These are phyloP conservation scores for Piloderma croceum DNA, from an alignment of 768 basidiomycete genomes.

Conservation along the genomic window DNA sequence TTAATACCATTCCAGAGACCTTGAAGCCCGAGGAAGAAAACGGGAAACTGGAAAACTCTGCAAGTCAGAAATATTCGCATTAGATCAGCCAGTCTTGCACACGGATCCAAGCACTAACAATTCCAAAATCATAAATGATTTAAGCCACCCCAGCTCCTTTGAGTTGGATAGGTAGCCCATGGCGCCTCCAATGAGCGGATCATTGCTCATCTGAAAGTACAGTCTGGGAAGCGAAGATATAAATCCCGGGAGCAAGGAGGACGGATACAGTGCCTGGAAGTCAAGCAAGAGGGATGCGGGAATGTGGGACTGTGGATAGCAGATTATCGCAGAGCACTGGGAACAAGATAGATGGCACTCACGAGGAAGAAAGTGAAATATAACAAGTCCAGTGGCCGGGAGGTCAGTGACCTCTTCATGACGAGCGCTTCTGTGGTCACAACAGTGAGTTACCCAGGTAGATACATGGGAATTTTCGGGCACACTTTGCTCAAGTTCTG, in stretches of 20 bases:
- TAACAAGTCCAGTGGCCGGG: conserved; percentile 59
- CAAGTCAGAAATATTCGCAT: background rate
- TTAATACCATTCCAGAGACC: conserved; percentile 52
- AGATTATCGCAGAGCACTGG: background rate
- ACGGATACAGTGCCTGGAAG: conserved; percentile 60
- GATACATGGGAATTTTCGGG: too few species aligned
- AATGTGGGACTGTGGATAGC: conserved; percentile 50
- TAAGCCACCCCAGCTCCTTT: conserved; percentile 52
- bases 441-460: too few species aligned
- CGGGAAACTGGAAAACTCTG: conserved; percentile 70
- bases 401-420: conserved; percentile 36
- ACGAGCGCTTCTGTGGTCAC: conserved; percentile 5
- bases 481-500: too few species aligned
- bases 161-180: conserved; percentile 30
- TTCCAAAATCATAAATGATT: conserved; percentile 57
- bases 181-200: conserved; percentile 58
- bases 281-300: conserved; percentile 67
- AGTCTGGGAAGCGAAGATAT: conserved; percentile 39
- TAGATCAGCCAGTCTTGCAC: background rate
- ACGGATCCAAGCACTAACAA: conserved; percentile 34
- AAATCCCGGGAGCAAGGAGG: conserved; percentile 41
- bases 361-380: background rate
- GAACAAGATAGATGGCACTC: background rate
- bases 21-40: conserved; percentile 63
- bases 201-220: conserved; percentile 56